Evolutionary conservation across 2,329 filamentous ascomycete genomes (phyloP).

Genomic region (Chaetomium olivaceum): DNA sequence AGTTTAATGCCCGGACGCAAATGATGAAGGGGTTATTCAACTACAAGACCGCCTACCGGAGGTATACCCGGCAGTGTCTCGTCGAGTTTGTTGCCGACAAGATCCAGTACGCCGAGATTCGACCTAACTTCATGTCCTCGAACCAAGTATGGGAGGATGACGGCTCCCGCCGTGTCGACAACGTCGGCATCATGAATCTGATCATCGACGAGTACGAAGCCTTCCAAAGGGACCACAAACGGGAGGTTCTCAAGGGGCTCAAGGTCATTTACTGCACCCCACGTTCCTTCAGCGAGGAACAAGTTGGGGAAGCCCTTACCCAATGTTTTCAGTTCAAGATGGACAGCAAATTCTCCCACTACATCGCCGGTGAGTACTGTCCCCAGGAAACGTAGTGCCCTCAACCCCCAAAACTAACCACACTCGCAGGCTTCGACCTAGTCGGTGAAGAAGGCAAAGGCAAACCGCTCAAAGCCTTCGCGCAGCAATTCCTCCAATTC

Average conservation of each 20-base stretch:
- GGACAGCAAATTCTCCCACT: constrained; percentile 48
- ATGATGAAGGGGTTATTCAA: constrained; percentile 74
- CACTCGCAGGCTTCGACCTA: constrained; percentile 62
- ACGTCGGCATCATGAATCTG: constrained; percentile 60
- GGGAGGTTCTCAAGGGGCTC: constrained; percentile 59
- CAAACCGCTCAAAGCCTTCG: constrained; percentile 57
- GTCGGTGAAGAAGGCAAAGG: constrained; percentile 68
- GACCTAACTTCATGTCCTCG: constrained; percentile 66
- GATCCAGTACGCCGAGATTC: constrained; percentile 71
- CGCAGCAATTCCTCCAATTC: constrained; percentile 59
- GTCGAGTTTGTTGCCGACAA: constrained; percentile 63
- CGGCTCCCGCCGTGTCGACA: constrained; percentile 53
- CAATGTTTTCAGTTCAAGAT: constrained; percentile 64
- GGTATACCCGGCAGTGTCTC: constrained; percentile 61
- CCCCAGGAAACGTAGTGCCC: background rate
- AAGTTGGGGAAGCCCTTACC: constrained; percentile 54
- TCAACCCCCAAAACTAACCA: background rate
- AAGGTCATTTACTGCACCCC: constrained; percentile 74
- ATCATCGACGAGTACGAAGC: constrained; percentile 56
- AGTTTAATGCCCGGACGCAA: constrained; percentile 68
- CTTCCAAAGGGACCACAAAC: constrained; percentile 44
- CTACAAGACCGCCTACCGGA: constrained; percentile 62
- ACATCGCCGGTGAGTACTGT: constrained; percentile 62
- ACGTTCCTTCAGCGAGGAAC: constrained; percentile 53
- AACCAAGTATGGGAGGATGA: constrained; percentile 64